Conservation (phyloP, 1,139 yeast species). For the Geotrichum reessii region DNA sequence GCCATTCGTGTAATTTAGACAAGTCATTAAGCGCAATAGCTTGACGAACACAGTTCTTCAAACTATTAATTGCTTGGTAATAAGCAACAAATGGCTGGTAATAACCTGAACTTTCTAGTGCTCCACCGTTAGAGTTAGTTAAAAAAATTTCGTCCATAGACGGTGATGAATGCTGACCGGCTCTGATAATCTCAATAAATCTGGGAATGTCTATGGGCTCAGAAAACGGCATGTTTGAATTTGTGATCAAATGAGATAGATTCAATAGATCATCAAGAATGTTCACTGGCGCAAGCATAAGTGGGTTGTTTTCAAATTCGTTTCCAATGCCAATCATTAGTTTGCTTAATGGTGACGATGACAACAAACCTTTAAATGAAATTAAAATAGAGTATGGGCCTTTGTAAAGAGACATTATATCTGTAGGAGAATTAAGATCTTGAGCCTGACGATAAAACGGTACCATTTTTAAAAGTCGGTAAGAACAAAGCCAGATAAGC, state of each 20-base stretch:
- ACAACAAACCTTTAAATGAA: slow-evolving; percentile 6
- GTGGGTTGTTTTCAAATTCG: not conserved
- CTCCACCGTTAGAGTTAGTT: not conserved
- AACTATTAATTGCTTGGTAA: not conserved
- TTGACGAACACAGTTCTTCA: slow-evolving; percentile 5
- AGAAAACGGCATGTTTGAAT: not conserved
- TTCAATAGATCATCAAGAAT: slow-evolving; percentile 2
- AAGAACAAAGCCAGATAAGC: slow-evolving; percentile 16
- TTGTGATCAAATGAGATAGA: not conserved
- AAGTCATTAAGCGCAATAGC: not conserved
- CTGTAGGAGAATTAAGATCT: slow-evolving; percentile 2
- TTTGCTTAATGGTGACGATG: slow-evolving; percentile 4
- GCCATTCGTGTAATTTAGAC: slow-evolving; percentile 10
- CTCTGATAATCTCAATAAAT: not conserved
- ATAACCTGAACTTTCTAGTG: not conserved
- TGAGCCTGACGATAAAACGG: slow-evolving; percentile 5
- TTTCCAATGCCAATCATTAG: not conserved
- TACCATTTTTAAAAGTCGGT: slow-evolving; percentile 5
- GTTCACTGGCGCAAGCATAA: not conserved
- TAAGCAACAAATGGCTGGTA: not conserved
- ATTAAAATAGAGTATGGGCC: slow-evolving; percentile 11
- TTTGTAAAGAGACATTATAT: slow-evolving; percentile 8
- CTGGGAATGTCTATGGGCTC: not conserved
- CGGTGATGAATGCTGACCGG: not conserved
- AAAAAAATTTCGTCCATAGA: not conserved